phyloP scores from a whole-genome alignment of 768 basidiomycete species.

The Hemileccinum rubropunctum region DNA sequence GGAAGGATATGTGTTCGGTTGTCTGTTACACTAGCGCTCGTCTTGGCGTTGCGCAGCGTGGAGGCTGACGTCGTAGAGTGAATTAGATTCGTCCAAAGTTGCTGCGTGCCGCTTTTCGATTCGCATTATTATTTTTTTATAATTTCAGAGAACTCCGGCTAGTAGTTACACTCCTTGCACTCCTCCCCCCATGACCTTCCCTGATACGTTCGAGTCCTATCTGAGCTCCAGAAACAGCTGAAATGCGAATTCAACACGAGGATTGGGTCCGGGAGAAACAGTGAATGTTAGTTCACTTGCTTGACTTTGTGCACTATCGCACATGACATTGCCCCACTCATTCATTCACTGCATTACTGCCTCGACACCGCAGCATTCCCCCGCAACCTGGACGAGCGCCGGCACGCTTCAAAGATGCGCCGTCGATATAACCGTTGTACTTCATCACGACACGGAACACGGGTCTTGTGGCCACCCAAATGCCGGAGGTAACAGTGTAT shows the following conservation, averaged over 20 bases:
- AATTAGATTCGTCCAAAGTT: conserved; percentile 5
- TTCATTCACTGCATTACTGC: conserved; percentile 1
- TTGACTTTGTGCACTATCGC: conserved; percentile 7
- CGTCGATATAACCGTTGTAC: conserved; percentile 23
- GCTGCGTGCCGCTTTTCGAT: conserved; percentile 21
- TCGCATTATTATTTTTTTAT: conserved; percentile 30
- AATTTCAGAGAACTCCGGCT: conserved; percentile 31
- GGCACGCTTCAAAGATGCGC: conserved; percentile 9
- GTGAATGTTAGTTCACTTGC: background rate
- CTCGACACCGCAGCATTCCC: background rate
- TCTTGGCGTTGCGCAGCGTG: background rate
- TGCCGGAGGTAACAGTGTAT: conserved; percentile 11
- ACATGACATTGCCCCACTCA: conserved; percentile 1
- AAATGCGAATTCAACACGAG: conserved; percentile 1
- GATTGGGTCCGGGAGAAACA: conserved; percentile 3
- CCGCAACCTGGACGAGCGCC: background rate
- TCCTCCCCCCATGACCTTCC: conserved; percentile 25
- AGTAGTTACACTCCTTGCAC: conserved; percentile 27
- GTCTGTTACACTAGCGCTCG: background rate
- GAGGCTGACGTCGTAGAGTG: background rate
- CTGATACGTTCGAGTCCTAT: conserved; percentile 8
- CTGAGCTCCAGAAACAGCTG: conserved; percentile 5
- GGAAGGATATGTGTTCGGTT: background rate
- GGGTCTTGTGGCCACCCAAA: conserved; percentile 22
- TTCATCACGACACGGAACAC: conserved; percentile 14